phyloP scores from a whole-genome alignment of 441 rosid genomes.

The Aquilaria agallochum region DNA sequence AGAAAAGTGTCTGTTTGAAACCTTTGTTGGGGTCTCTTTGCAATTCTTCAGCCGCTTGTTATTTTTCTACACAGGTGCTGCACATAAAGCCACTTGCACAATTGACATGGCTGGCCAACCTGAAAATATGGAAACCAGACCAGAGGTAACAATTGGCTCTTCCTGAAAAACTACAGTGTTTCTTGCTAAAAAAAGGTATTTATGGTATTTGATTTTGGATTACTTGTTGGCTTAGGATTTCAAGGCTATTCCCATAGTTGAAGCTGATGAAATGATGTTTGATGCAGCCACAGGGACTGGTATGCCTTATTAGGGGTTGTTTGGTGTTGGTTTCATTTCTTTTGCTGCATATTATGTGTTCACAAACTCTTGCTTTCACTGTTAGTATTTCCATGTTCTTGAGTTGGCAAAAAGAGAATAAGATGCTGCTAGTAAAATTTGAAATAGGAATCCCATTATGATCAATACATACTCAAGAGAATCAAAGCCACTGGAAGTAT shows the following conservation, averaged over 20 bases:
- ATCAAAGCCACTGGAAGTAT: too few species aligned
- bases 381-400: too few species aligned
- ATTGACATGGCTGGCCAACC: too few species aligned
- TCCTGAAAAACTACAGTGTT: background rate
- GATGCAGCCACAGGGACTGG: conserved; percentile 34
- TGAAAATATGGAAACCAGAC: conserved; percentile 13
- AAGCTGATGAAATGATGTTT: conserved; percentile 29
- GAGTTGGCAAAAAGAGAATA: too few species aligned
- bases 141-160: conserved; percentile 29
- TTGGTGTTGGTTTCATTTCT: too few species aligned
- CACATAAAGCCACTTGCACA: too few species aligned
- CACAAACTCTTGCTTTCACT: too few species aligned
- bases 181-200: conserved; percentile 10
- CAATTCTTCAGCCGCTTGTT: background rate
- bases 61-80: too few species aligned
- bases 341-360: too few species aligned
- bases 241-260: conserved; percentile 31
- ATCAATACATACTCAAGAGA: too few species aligned
- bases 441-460: too few species aligned
- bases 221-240: conserved; percentile 35
- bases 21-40: background rate
- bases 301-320: conserved; percentile 11
- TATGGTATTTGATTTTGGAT: conserved; percentile 15
- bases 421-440: too few species aligned
- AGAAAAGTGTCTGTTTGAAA: background rate